Evolutionary conservation across 768 basidiomycete genomes (phyloP).

Genomic region (Mycena belliarum): DNA sequence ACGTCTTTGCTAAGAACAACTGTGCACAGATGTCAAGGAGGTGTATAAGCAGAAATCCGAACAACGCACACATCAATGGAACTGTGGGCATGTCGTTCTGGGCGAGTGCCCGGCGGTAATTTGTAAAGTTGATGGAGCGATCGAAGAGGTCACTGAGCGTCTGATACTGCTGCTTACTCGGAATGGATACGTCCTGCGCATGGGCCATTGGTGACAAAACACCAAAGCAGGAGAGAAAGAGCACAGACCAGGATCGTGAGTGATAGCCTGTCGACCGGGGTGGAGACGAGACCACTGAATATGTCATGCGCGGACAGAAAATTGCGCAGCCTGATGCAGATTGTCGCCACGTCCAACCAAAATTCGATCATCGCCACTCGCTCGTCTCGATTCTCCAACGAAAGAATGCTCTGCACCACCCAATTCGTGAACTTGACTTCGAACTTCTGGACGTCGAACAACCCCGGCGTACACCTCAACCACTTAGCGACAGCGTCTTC

Average conservation of each 20-base stretch:
- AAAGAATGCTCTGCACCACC: constrained; percentile 38
- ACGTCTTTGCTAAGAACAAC: constrained; percentile 34
- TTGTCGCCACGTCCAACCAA: constrained; percentile 49
- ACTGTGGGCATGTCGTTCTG: constrained; percentile 30
- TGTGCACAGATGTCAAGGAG: constrained; percentile 2
- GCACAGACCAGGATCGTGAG: constrained; percentile 36
- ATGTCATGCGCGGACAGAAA: constrained; percentile 45
- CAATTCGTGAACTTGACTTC: constrained; percentile 34
- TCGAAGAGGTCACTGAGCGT: constrained; percentile 33
- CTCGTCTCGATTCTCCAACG: constrained; percentile 14
- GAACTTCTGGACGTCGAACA: constrained; percentile 29
- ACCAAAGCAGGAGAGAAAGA: not conserved
- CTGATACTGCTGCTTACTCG: constrained; percentile 32
- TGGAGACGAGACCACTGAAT: constrained; percentile 41
- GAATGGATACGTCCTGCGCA: constrained; percentile 24
- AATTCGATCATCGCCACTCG: constrained; percentile 37
- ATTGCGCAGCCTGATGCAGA: constrained; percentile 47
- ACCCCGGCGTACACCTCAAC: constrained; percentile 32
- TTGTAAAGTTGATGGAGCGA: constrained; percentile 27
- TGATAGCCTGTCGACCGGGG: constrained; percentile 38
- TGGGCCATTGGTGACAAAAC: not conserved
- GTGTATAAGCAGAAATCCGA: not conserved
- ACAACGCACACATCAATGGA: constrained; percentile 33
- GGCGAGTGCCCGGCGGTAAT: constrained; percentile 29
- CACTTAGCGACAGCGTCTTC: constrained; percentile 44